A percentile compares a stretch with the other conserved stretches of the same genome.
phyloP scores from a whole-genome alignment of 2,329 filamentous ascomycete genomes.

The Aureobasidium sp. region DNA sequence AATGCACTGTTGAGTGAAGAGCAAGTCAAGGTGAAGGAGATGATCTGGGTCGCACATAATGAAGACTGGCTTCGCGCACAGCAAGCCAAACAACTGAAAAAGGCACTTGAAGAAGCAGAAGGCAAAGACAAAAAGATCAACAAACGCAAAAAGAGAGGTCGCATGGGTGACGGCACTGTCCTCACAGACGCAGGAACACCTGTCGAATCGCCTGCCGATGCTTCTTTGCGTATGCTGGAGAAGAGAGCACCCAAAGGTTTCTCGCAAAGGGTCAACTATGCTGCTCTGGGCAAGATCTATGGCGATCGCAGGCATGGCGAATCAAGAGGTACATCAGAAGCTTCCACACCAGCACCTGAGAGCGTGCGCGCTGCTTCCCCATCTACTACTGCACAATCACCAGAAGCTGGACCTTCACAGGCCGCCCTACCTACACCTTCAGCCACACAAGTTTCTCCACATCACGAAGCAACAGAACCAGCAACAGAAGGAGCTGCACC shows the following conservation, averaged over 20 bases:
- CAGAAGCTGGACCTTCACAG: background rate
- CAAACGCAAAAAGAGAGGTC: constrained; percentile 40
- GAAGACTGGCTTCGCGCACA: constrained; percentile 85
- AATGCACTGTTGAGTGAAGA: constrained; percentile 68
- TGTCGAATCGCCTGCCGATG: constrained; percentile 38
- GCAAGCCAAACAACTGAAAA: constrained; percentile 73
- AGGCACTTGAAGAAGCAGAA: constrained; percentile 54
- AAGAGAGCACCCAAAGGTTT: constrained; percentile 36
- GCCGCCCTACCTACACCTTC: background rate
- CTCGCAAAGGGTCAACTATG: constrained; percentile 42
- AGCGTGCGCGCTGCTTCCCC: background rate
- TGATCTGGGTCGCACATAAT: constrained; percentile 91
- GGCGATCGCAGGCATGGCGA: constrained; percentile 14
- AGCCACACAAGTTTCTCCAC: background rate
- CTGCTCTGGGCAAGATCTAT: constrained; percentile 37
- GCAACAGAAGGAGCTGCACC: background rate
- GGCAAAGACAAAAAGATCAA: constrained; percentile 30
- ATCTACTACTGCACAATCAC: background rate
- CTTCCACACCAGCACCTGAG: constrained; percentile 7
- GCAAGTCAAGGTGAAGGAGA: constrained; percentile 77
- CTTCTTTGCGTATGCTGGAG: constrained; percentile 39
- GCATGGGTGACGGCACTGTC: constrained; percentile 37
- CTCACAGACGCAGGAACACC: constrained; percentile 30
- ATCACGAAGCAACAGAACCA: background rate
- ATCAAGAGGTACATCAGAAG: constrained; percentile 16